Percentiles rank a stretch among this genome's conserved stretches.
Conservation (phyloP, 768 basidiomycete genomes). For the Rhodotorula taiwanensis region DNA sequence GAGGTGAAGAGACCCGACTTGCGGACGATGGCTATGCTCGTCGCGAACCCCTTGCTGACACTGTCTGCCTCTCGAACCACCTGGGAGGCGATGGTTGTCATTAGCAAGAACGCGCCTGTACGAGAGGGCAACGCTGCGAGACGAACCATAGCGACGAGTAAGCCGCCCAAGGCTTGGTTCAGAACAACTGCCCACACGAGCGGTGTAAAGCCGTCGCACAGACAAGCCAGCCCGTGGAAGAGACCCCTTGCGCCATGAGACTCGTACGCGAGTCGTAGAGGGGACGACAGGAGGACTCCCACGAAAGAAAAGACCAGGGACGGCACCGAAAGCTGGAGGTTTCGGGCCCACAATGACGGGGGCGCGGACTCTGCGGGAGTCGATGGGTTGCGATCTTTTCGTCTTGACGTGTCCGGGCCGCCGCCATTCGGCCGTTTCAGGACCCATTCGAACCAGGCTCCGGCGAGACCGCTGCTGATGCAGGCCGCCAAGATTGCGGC, state of each 20-base stretch:
- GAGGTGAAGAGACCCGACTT: not conserved
- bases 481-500: slow-evolving; percentile 81
- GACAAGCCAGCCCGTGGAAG: not conserved
- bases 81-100: not conserved
- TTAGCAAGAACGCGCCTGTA: slow-evolving; percentile 12
- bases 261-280: not conserved
- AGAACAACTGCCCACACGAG: slow-evolving; percentile 37
- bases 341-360: slow-evolving; percentile 34
- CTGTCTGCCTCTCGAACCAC: slow-evolving; percentile 38
- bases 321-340: slow-evolving; percentile 39
- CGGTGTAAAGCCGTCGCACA: slow-evolving; percentile 27
- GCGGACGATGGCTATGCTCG: slow-evolving; percentile 37
- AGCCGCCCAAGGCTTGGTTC: slow-evolving; percentile 38
- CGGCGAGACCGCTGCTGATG: slow-evolving; percentile 87
- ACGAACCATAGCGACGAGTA: slow-evolving; percentile 40
- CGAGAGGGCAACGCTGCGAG: not conserved
- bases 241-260: not conserved
- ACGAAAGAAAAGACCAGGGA: slow-evolving; percentile 34
- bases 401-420: too few species aligned
- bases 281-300: slow-evolving; percentile 19
- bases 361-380: too few species aligned
- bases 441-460: slow-evolving; percentile 95
- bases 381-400: too few species aligned
- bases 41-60: slow-evolving; percentile 41
- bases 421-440: slow-evolving; percentile 51